phyloP scores from a whole-genome alignment of 169 alveolate species.

The Cytauxzoon felis region DNA sequence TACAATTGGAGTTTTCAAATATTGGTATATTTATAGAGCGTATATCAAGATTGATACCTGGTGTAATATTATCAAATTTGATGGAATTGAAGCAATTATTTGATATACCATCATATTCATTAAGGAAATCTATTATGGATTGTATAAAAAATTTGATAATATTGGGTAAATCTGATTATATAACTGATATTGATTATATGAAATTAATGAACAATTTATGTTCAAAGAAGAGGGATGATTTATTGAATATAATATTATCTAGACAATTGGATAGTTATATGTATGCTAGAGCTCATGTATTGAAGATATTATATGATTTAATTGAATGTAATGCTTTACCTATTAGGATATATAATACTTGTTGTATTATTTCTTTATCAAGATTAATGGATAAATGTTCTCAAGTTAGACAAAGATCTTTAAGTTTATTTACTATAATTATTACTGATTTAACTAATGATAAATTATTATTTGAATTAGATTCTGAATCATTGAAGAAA shows the following conservation, averaged over 20 bases:
- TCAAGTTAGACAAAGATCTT: conserved; percentile 74
- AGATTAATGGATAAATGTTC: conserved; percentile 72
- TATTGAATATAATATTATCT: conserved; percentile 48
- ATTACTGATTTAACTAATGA: conserved; percentile 63
- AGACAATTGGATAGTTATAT: conserved; percentile 71
- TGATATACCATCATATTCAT: conserved; percentile 55
- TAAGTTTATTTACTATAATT: conserved; percentile 61
- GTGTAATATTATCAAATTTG: conserved; percentile 12
- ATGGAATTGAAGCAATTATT: conserved; percentile 48
- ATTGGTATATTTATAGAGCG: conserved; percentile 55
- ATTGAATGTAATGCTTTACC: conserved; percentile 71
- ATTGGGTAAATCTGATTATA: conserved; percentile 24
- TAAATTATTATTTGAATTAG: conserved; percentile 54
- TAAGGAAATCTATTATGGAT: conserved; percentile 58
- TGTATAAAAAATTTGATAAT: conserved; percentile 26
- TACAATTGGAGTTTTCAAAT: conserved; percentile 60
- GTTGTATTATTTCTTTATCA: conserved; percentile 58
- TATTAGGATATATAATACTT: conserved; percentile 53
- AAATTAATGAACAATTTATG: conserved; percentile 3
- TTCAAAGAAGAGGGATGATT: conserved; percentile 34
- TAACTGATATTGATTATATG: not conserved
- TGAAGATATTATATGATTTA: conserved; percentile 65
- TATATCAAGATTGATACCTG: conserved; percentile 25
- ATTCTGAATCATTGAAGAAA: conserved; percentile 36
- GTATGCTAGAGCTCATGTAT: conserved; percentile 71